Conservation (phyloP, 768 basidiomycete genomes). For the Leccinum boreale region DNA sequence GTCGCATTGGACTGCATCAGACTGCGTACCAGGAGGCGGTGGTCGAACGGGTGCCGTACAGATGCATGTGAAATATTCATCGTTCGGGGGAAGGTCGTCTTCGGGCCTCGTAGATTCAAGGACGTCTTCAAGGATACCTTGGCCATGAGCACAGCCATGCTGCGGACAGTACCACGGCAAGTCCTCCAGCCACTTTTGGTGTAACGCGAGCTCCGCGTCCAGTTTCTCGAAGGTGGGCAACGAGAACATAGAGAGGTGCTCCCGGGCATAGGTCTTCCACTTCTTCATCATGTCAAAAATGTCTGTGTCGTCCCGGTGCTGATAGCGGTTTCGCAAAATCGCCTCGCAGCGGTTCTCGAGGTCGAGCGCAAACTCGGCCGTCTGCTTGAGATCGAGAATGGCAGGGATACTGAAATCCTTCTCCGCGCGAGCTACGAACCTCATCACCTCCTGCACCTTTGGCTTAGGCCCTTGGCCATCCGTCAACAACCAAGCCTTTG, state of each 20-base stretch:
- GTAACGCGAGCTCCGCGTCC: conserved; percentile 61
- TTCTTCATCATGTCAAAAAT: conserved; percentile 69
- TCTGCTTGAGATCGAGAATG: conserved; percentile 62
- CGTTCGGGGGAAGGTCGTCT: conserved; percentile 73
- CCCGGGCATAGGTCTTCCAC: conserved; percentile 70
- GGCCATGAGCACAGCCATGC: conserved; percentile 62
- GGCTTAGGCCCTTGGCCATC: conserved; percentile 56
- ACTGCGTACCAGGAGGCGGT: conserved; percentile 67
- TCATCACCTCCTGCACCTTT: conserved; percentile 63
- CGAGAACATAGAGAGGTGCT: conserved; percentile 70
- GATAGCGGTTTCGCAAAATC: conserved; percentile 63
- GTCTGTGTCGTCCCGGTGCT: conserved; percentile 52
- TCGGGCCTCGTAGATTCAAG: conserved; percentile 69
- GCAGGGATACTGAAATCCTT: conserved; percentile 73
- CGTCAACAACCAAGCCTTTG: conserved; percentile 63
- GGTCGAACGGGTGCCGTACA: conserved; percentile 75
- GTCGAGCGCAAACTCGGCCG: conserved; percentile 74
- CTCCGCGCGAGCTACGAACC: conserved; percentile 66
- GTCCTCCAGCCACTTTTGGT: conserved; percentile 69
- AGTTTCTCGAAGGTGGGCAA: conserved; percentile 72
- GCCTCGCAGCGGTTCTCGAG: conserved; percentile 74
- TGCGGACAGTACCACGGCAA: conserved; percentile 78
- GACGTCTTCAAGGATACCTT: conserved; percentile 70
- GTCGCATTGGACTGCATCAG: conserved; percentile 88
- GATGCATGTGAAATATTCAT: conserved; percentile 85